phyloP scores from a whole-genome alignment of 176 grass and related monocot genomes.

The Puccinellia tenuiflora region DNA sequence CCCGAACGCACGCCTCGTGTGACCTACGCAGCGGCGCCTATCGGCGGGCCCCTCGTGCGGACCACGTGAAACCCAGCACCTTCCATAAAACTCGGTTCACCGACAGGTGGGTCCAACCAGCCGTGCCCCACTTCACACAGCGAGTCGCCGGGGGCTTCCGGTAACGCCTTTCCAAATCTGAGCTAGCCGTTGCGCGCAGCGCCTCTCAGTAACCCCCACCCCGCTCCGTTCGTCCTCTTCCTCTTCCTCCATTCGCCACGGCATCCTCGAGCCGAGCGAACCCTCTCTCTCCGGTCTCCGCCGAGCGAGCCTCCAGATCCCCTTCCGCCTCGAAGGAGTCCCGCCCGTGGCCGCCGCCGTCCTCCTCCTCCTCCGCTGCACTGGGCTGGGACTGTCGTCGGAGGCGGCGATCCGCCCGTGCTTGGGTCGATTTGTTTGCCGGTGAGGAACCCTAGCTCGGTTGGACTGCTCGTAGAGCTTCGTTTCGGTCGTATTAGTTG shows the following conservation, averaged over 20 bases:
- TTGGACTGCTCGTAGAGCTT: not conserved
- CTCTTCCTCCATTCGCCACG: not conserved
- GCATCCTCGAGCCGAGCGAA: not conserved
- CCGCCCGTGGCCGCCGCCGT: not conserved
- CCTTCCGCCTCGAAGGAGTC: not conserved
- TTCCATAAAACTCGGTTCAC: not conserved
- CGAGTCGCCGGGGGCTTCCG: not conserved
- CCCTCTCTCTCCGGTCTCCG: not conserved
- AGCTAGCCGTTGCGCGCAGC: constrained; percentile 27
- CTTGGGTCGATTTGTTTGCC: not conserved
- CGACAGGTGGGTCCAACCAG: constrained; percentile 7
- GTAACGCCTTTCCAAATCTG: constrained; percentile 20
- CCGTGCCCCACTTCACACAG: too few relatives aligned
- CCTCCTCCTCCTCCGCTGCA: not conserved
- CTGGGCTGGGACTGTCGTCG: not conserved
- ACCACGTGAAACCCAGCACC: not conserved
- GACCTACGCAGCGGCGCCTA: not conserved
- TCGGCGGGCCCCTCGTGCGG: not conserved
- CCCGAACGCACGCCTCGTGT: not conserved
- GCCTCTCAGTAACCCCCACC: not conserved
- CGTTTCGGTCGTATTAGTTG: not conserved
- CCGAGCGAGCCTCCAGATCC: not conserved
- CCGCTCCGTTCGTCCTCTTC: not conserved
- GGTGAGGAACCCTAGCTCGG: not conserved
- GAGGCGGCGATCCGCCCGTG: not conserved